Conservation (phyloP, 2,329 filamentous ascomycete genomes). For the Mycocentrospora acerina region DNA sequence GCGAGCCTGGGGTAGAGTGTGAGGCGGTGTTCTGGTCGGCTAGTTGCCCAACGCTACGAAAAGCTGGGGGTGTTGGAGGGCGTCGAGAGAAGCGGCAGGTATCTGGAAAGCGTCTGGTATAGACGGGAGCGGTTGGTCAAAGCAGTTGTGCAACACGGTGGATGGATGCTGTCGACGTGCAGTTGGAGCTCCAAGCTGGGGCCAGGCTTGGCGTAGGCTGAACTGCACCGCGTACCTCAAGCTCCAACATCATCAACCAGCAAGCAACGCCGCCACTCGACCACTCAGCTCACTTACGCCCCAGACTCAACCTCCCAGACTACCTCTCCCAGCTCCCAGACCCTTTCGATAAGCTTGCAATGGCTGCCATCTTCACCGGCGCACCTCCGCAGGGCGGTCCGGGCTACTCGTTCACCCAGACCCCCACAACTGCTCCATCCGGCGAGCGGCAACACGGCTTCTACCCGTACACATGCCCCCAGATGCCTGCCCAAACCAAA, state of each 20-base stretch:
- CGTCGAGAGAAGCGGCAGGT: background rate
- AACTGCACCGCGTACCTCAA: constrained; percentile 28
- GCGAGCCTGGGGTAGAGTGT: constrained; percentile 13
- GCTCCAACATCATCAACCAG: constrained; percentile 26
- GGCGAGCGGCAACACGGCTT: constrained; percentile 73
- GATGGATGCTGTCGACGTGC: background rate
- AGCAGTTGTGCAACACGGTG: constrained; percentile 13
- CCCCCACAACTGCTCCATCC: constrained; percentile 49
- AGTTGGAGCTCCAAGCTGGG: constrained; percentile 14
- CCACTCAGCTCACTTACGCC: constrained; percentile 14
- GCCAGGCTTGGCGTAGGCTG: constrained; percentile 12
- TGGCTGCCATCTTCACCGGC: constrained; percentile 58
- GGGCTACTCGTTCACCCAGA: constrained; percentile 62
- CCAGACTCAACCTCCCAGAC: constrained; percentile 1
- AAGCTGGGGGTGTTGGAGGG: background rate
- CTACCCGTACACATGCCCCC: constrained; percentile 70
- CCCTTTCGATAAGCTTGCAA: constrained; percentile 30
- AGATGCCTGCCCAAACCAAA: constrained; percentile 3
- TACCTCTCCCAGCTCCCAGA: background rate
- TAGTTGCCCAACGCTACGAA: background rate
- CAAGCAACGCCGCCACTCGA: constrained; percentile 15
- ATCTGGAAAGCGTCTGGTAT: background rate
- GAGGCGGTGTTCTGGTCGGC: constrained; percentile 5
- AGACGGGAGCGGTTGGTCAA: constrained; percentile 6
- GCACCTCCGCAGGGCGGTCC: constrained; percentile 54